Conservation (phyloP, 208 protist species). For the Strigomonas culicis region DNA sequence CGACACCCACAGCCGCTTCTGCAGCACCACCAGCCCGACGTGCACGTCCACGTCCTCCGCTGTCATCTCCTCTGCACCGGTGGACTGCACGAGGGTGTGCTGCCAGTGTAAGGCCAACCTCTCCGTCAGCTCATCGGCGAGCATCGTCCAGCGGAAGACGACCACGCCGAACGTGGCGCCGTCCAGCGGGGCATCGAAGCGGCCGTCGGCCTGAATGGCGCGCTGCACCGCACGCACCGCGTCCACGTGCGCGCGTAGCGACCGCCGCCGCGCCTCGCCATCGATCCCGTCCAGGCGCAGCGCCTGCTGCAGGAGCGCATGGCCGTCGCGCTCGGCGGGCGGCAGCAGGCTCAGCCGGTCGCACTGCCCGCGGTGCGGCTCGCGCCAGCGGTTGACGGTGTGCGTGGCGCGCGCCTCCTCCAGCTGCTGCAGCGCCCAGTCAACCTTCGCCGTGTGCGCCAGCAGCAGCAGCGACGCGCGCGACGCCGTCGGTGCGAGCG, state of each 20-base stretch:
- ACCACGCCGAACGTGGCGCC: slow-evolving; percentile 47
- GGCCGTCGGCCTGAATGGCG: slow-evolving; percentile 48
- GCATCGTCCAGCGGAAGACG: slow-evolving; percentile 54
- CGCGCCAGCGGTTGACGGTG: slow-evolving; percentile 16
- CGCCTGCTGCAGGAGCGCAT: background rate
- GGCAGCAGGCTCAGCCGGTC: background rate
- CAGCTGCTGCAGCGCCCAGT: slow-evolving; percentile 25
- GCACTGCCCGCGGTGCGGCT: background rate
- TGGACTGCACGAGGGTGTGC: slow-evolving; percentile 12
- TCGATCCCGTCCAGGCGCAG: background rate
- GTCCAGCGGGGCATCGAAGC: slow-evolving; percentile 57
- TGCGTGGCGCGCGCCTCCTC: slow-evolving; percentile 16
- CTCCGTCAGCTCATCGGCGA: slow-evolving; percentile 49
- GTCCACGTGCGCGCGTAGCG: background rate
- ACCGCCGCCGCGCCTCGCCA: background rate
- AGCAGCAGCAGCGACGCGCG: slow-evolving; percentile 24
- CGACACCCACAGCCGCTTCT: slow-evolving; percentile 20
- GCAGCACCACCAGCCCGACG: slow-evolving; percentile 13
- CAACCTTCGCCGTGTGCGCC: slow-evolving; percentile 25
- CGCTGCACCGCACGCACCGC: slow-evolving; percentile 20
- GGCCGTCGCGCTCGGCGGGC: background rate
- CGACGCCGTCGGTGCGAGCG: background rate
- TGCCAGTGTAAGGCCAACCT: slow-evolving; percentile 32
- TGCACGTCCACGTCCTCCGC: background rate
- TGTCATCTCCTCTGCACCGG: background rate